Evolutionary conservation across 2,329 filamentous ascomycete genomes (phyloP).

Genomic region (Colletotrichum magnum): DNA sequence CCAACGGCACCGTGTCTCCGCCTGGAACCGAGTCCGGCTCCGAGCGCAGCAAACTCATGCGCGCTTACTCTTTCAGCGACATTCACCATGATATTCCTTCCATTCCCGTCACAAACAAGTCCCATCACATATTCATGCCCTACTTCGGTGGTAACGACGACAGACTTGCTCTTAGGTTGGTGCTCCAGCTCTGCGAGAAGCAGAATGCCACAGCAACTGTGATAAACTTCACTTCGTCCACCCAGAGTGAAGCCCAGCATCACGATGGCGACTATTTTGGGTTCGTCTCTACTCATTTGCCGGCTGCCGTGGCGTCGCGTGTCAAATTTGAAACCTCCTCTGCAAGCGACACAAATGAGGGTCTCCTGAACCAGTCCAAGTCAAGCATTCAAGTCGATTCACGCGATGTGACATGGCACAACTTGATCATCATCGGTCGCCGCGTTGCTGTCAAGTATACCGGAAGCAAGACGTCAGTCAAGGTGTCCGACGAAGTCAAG

Average conservation of each 20-base stretch:
- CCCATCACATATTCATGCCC: conserved; percentile 88
- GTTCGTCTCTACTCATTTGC: conserved; percentile 45
- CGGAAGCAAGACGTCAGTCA: conserved; percentile 3
- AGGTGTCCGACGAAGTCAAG: conserved; percentile 45
- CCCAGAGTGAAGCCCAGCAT: conserved; percentile 38
- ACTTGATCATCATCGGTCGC: conserved; percentile 46
- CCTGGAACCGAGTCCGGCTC: conserved; percentile 50
- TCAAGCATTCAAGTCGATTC: conserved; percentile 32
- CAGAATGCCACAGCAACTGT: conserved; percentile 84
- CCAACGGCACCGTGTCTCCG: conserved; percentile 70
- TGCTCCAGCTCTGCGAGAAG: conserved; percentile 87
- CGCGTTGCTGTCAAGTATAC: conserved; percentile 42
- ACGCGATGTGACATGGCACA: conserved; percentile 42
- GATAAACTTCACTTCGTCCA: conserved; percentile 58
- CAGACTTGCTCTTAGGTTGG: conserved; percentile 81
- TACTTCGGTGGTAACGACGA: conserved; percentile 91
- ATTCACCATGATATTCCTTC: conserved; percentile 63
- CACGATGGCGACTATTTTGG: conserved; percentile 44
- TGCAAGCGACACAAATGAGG: conserved; percentile 24
- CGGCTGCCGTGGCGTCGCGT: conserved; percentile 43
- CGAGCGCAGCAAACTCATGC: conserved; percentile 58
- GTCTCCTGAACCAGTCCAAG: conserved; percentile 29
- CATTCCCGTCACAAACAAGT: conserved; percentile 74
- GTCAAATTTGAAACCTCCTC: conserved; percentile 42
- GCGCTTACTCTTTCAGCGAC: conserved; percentile 72